Evolutionary conservation across 306 rosid species (phyloP).

Genomic region (Echinosophora koreensis): DNA sequence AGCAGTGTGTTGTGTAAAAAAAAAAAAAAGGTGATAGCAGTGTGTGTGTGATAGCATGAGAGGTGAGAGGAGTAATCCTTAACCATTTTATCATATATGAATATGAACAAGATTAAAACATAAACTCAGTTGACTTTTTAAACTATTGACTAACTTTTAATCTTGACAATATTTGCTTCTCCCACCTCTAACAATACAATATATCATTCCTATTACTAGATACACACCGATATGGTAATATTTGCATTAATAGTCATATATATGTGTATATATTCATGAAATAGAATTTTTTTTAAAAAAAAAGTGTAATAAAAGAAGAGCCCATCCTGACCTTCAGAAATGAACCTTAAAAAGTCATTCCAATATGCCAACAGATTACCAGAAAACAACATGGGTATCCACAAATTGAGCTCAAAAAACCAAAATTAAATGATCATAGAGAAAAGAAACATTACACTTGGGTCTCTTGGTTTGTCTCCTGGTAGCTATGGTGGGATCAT

Average conservation of each 20-base stretch:
- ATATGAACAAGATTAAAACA: too few species aligned
- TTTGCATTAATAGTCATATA: background rate
- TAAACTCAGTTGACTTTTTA: too few species aligned
- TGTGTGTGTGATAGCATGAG: too few species aligned
- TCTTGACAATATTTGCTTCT: too few species aligned
- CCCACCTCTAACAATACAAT: too few species aligned
- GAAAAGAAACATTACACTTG: slow-evolving; percentile 63
- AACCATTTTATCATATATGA: too few species aligned
- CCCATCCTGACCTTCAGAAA: background rate
- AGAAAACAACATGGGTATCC: background rate
- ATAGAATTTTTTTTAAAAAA: background rate
- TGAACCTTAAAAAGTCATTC: slow-evolving; percentile 7
- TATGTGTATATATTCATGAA: background rate
- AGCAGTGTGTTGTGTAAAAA: too few species aligned
- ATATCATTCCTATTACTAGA: too few species aligned
- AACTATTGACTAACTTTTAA: background rate
- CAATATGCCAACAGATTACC: background rate
- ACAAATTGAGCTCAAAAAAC: slow-evolving; percentile 16
- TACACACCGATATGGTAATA: background rate
- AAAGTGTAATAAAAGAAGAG: slow-evolving; percentile 3
- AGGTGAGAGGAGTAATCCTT: too few species aligned
- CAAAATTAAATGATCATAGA: background rate
- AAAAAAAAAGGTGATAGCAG: too few species aligned
- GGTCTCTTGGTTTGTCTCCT: slow-evolving; percentile 88
- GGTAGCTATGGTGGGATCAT: slow-evolving; percentile 58